These are phyloP conservation scores for Lactarius akahatsu DNA, from an alignment of 768 basidiomycete genomes.

Conservation along the genomic window DNA sequence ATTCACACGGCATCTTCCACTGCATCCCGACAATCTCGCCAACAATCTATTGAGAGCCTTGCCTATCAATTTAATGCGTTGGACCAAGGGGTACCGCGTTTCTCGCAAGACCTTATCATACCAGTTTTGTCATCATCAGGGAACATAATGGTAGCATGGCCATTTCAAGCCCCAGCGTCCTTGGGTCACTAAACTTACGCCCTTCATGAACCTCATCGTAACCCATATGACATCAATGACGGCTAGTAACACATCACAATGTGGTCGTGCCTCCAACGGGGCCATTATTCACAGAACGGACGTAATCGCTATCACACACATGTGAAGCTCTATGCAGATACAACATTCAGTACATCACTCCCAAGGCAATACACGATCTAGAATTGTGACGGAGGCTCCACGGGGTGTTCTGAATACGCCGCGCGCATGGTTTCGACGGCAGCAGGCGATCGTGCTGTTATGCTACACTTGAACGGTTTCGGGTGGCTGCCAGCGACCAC, in stretches of 20 bases:
- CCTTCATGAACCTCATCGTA: no score
- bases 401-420: conserved; percentile 4
- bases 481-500: conserved; percentile 13
- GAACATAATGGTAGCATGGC: no score
- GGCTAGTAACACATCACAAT: not conserved
- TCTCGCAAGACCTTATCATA: no score
- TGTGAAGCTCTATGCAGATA: not conserved
- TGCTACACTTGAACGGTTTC: conserved; percentile 16
- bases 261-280: not conserved
- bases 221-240: no score
- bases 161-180: no score
- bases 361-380: not conserved
- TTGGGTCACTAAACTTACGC: no score
- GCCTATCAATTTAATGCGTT: no score
- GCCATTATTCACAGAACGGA: not conserved
- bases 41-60: no score
- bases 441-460: conserved; percentile 9
- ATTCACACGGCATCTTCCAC: no score
- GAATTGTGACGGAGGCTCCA: conserved; percentile 2
- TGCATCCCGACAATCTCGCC: no score
- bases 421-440: conserved; percentile 4
- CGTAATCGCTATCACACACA: not conserved
- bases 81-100: no score
- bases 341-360: not conserved
- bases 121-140: no score